Percentiles rank a stretch among this genome's conserved stretches.
phyloP scores from a whole-genome alignment of 2,329 filamentous ascomycete species.

The Orbilia oligospora region DNA sequence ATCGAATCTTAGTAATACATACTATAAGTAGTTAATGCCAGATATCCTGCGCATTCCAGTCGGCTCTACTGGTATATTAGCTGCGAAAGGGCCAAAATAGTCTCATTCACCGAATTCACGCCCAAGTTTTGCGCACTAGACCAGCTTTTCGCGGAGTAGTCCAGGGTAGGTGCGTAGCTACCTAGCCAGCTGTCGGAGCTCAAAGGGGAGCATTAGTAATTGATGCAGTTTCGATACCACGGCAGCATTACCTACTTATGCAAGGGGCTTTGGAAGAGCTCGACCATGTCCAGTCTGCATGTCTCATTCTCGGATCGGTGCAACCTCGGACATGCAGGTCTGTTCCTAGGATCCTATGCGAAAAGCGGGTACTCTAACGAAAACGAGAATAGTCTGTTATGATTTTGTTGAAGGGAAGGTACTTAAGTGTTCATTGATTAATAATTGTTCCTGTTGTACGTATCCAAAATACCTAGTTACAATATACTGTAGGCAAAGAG shows the following conservation, averaged over 20 bases:
- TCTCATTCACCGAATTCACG: not conserved
- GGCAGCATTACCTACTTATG: conserved; percentile 6
- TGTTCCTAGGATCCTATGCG: not conserved
- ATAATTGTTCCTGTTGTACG: conserved; percentile 1
- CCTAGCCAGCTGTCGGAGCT: not conserved
- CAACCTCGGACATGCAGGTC: conserved; percentile 2
- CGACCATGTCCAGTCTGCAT: conserved; percentile 1
- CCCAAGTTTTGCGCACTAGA: not conserved
- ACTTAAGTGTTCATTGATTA: not conserved
- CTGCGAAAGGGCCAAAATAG: too few relatives aligned
- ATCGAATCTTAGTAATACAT: not conserved
- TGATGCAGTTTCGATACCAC: not conserved
- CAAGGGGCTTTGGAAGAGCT: conserved; percentile 20
- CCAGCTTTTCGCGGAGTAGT: not conserved
- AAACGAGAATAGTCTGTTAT: conserved; percentile 2
- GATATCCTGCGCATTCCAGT: not conserved
- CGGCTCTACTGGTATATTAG: too few relatives aligned
- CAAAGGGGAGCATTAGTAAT: not conserved
- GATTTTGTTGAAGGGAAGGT: not conserved
- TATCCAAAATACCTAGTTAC: not conserved
- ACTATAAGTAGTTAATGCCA: not conserved
- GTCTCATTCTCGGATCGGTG: conserved; percentile 26
- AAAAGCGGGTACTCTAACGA: conserved; percentile 16
- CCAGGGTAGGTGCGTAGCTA: not conserved
- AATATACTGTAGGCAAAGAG: not conserved